phyloP scores from a whole-genome alignment of 2,329 filamentous ascomycete species.

The Exophiala xenobiotica region DNA sequence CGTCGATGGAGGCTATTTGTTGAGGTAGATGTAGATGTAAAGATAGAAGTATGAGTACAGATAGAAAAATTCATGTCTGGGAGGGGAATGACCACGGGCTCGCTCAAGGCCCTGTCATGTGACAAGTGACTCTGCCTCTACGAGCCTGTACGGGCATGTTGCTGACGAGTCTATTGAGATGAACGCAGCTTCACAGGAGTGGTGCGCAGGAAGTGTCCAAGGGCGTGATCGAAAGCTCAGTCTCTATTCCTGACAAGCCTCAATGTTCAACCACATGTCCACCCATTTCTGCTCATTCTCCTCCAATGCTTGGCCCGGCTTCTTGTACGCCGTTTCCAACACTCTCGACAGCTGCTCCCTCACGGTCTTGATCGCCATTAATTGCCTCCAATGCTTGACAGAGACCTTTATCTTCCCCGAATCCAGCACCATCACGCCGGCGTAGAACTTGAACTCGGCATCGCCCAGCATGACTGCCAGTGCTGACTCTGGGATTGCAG shows the following conservation, averaged over 20 bases:
- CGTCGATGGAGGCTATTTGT: conserved; percentile 48
- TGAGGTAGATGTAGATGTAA: too few relatives aligned
- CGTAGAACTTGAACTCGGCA: conserved; percentile 83
- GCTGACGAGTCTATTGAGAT: too few relatives aligned
- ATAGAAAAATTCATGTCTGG: too few relatives aligned
- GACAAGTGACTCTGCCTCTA: too few relatives aligned
- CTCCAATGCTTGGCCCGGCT: conserved; percentile 8
- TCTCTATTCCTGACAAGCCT: conserved; percentile 11
- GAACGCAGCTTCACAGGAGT: too few relatives aligned
- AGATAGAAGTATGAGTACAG: too few relatives aligned
- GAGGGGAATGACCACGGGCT: too few relatives aligned
- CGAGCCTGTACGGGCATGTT: too few relatives aligned
- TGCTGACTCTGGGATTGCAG: conserved; percentile 75
- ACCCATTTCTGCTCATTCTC: conserved; percentile 16
- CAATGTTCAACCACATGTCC: conserved; percentile 25
- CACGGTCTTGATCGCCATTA: conserved; percentile 83
- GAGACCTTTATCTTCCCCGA: conserved; percentile 83
- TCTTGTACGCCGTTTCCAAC: conserved; percentile 13
- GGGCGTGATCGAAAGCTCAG: too few relatives aligned
- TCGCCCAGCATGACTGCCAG: conserved; percentile 85
- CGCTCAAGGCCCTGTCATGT: too few relatives aligned
- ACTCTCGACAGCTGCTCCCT: conserved; percentile 40
- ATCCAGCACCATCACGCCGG: conserved; percentile 83
- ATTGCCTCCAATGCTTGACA: conserved; percentile 82
- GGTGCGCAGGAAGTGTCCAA: too few relatives aligned